Evolutionary conservation across 1,284 basidiomycete genomes (phyloP), one percentile per base, ranked within the genome.

Genomic region (Amylostereum chailletii): DNA sequence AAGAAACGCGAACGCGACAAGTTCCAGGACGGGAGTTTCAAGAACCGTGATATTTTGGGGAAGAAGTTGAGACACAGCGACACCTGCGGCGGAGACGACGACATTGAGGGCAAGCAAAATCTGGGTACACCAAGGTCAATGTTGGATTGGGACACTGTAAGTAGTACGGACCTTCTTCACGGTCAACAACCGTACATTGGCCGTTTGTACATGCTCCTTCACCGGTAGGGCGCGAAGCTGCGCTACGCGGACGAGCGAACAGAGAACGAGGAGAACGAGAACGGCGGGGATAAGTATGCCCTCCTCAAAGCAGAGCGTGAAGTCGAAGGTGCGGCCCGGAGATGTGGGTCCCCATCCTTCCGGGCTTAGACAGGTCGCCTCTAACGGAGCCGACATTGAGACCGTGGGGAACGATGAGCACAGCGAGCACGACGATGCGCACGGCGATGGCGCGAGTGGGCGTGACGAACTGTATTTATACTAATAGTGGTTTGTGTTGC

Each of bases 271-370:
- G 19, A 74, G 36, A 2, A 71, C 63, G 34, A 85, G 67, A 1
- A 85, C 62, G 0, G 71, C 58, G 0, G 83, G 71, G 2, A 86
- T 62, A 0, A 91, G 42, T n/a, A 83, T 61, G 33, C 78, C 81
- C 55, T 88, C 83, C 60, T 94, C 87, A 58, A 90, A 91, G 65
- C 94, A 97, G 5, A 81, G 77, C 1, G 91, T 88, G 9, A 88
- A 62, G 66, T 96, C 93, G 60, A 93, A 89, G 30, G 78, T 71
- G 50, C 89, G 77, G 0, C 67, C 55, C 5, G 58, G 63, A 5
- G 89, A 92, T 40, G 81, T 66, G 10, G 76, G 70, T 1, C 67
- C 69, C 80, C 86, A 90, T 48, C 87, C 83, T 57, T 87, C 83
- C 9, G 53, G 47, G 48, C 58, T 54, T 29, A 41, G 45, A 11